Percentiles rank a stretch among this genome's conserved stretches.
phyloP scores from a whole-genome alignment of 306 rosid species.

The Rosa multiflora region DNA sequence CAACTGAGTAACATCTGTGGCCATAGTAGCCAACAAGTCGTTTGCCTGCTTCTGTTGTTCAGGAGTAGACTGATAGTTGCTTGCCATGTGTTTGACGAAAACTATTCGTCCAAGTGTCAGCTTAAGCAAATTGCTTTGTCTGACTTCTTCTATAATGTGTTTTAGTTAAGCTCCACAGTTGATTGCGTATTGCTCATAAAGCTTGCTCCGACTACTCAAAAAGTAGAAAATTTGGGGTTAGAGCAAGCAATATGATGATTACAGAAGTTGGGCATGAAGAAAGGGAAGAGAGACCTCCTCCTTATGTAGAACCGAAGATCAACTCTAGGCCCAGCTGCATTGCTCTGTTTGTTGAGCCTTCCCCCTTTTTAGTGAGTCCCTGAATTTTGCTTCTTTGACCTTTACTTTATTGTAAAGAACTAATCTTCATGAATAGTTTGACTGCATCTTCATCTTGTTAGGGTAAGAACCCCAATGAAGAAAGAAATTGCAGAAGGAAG shows the following conservation, averaged over 20 bases:
- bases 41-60: too few species aligned
- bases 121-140: too few species aligned
- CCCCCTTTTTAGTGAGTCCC: conserved; percentile 79
- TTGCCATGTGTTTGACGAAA: too few species aligned
- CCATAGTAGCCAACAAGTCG: too few species aligned
- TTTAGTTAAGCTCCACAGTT: too few species aligned
- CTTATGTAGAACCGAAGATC: conserved; percentile 52
- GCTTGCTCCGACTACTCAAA: conserved; percentile 19
- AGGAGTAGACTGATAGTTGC: too few species aligned
- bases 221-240: conserved; percentile 32
- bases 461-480: too few species aligned
- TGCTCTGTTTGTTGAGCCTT: conserved; percentile 98
- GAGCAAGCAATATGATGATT: conserved; percentile 65
- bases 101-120: too few species aligned
- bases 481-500: too few species aligned
- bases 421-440: not conserved
- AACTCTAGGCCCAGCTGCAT: conserved; percentile 81
- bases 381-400: not conserved
- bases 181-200: conserved; percentile 18
- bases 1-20: too few species aligned
- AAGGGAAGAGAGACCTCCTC: conserved; percentile 64
- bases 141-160: too few species aligned
- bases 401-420: not conserved
- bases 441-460: too few species aligned
- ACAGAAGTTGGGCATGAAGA: conserved; percentile 52